Percentiles rank a stretch among this genome's conserved stretches.
phyloP scores from a whole-genome alignment of 768 basidiomycete species.

The Sporobolomyces pararoseus region DNA sequence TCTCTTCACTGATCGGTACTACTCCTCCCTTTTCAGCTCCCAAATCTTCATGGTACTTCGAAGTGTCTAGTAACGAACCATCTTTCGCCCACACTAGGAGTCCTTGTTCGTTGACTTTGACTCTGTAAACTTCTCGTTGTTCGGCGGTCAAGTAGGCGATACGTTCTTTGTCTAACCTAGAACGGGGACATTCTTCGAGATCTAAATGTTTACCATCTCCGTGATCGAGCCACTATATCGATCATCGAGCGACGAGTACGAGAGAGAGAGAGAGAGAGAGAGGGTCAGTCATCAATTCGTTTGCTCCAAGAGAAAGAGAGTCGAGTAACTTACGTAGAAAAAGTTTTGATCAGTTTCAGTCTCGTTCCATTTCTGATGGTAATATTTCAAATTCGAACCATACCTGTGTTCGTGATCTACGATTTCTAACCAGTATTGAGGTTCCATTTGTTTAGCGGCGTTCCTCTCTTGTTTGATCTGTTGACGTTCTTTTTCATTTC shows the following conservation, averaged over 20 bases:
- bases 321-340: not conserved
- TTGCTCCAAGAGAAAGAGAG: too few species aligned
- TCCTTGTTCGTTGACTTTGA: slow-evolving; percentile 46
- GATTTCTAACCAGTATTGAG: slow-evolving; percentile 42
- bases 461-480: slow-evolving; percentile 29
- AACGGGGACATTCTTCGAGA: slow-evolving; percentile 48
- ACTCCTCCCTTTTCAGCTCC: slow-evolving; percentile 47
- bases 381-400: slow-evolving; percentile 41
- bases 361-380: slow-evolving; percentile 47
- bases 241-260: not conserved
- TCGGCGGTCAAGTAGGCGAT: slow-evolving; percentile 48
- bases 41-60: slow-evolving; percentile 42
- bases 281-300: too few species aligned
- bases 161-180: slow-evolving; percentile 49
- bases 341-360: slow-evolving; percentile 45
- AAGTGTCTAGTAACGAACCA: slow-evolving; percentile 46
- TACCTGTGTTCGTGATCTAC: slow-evolving; percentile 38
- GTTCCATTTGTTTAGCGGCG: slow-evolving; percentile 33
- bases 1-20: slow-evolving; percentile 45
- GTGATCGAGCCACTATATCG: slow-evolving; percentile 47
- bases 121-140: slow-evolving; percentile 49
- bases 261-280: not conserved
- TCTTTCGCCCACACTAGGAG: slow-evolving; percentile 41
- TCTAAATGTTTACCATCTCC: slow-evolving; percentile 49
- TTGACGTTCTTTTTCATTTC: slow-evolving; percentile 26